Evolutionary conservation across 2,329 filamentous ascomycete species (phyloP), one percentile per base, ranked within the genome.

Genomic region (Talaromyces sp.): DNA sequence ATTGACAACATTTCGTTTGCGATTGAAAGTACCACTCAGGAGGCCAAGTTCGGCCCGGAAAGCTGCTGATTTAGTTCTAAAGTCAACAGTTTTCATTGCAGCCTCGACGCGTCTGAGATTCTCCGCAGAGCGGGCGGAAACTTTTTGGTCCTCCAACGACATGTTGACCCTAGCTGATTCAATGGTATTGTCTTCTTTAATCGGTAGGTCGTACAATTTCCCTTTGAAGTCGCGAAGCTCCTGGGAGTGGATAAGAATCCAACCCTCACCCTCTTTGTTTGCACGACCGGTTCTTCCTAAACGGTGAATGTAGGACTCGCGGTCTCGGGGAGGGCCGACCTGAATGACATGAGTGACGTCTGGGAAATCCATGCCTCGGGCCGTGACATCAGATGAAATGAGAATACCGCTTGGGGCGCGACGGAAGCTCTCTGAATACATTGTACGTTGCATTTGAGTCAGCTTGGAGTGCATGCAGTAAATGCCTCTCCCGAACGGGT

Each of bases 291-390:
- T 93, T 63, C 90, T 88, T 57, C 89, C 89, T 49, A 92, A 79
- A 61, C 89, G 86, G 74, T 92, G 89, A 62, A 93, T 89, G 70
- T 92, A 92, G 41, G 86, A 84, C 70, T 91, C 88, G 29, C 86
- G 82, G 63, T 84, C 82, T 4, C 80, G 77, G 1, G 89, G 87
- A 4, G 83, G 68, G 64, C 89, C 87, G 17, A 90, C 70, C 68
- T 93, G 89, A 61, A 93, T 86, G 63, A 92, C 89, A 68, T 91
- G 89, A n/a, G 87, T 89, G 24, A 93, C 89, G 58, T 86, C 81
- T 29, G 89, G 89, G 76, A 92, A 92, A 71, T 93, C 90, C 87
- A 93, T 91, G 66, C 90, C 90, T 73, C 90, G 82, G 13, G 90
- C 89, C 6, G 89, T 90, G 32, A 93, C 89, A 73, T 93, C 90